Base-by-base conservation (phyloP, 2,329 filamentous ascomycete species). In the Fusarium humuli region DNA sequence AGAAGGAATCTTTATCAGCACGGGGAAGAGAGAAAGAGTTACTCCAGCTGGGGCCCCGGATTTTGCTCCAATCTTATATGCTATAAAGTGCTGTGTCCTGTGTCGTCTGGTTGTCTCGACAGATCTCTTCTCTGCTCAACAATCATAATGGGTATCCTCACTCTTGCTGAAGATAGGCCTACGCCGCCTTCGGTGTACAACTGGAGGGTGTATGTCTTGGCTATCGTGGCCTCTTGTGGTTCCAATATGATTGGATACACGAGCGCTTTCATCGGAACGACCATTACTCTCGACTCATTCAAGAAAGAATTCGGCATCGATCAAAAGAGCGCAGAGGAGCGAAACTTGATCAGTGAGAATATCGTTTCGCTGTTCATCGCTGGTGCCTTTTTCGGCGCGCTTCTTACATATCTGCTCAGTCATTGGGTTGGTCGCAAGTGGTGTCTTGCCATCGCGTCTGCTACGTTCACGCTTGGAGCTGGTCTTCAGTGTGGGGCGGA, bases 301-400 rank as follows among this genome's bases (percentile, higher is more conserved):
- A 82, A 83, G 62, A 73, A 81, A 10, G 89, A 91, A 68, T 92
- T 92, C 73, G 77, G 81, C 2, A 87, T 91, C 64, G 79, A 79
- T 5, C 67, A 80, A 1, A 82, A 86, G 78, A 78, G 75, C 4
- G 67, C 73, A 0, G 67, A 76, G 1, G 71, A 86, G 34, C 78
- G 85, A 10, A 83, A 86, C 63, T 73, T 65, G 25, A 65, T 65
- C 8, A 65, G 61, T 3, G 61, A 65, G 29, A 65, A 65, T 2
- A 64, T 65, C 52, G 88, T 91, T 41, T 90, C 87, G 12, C 84
- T 87, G 47, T 91, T 91, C 77, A 90, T 92, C 76, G 90, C 90
- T 12, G 90, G 90, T 55, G 90, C 90, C 23, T 92, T 92, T 79
- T 92, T 92, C 65, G 90, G 90, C 14, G 85, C 89, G 2, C 81